These are phyloP conservation scores for Collariella sp. DNA, from an alignment of 495 filamentous ascomycete species.

Conservation along the genomic window DNA sequence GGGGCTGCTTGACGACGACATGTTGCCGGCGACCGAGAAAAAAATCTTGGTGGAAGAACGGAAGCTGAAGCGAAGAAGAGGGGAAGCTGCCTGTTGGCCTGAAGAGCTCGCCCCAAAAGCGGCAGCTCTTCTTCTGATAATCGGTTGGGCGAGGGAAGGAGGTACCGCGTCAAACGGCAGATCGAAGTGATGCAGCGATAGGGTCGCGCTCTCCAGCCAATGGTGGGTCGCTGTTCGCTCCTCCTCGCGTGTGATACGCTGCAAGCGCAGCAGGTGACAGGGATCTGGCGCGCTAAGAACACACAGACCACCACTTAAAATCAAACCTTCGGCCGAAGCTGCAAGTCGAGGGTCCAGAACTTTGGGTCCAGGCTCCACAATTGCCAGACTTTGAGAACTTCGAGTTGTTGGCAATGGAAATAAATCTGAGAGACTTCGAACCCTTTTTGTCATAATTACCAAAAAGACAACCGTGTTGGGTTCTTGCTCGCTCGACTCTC, in stretches of 20 bases:
- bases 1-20: constrained; percentile 17
- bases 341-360: not conserved
- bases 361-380: not conserved
- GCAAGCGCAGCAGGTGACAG: no score
- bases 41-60: not conserved
- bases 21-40: constrained; percentile 12
- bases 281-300: not conserved
- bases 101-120: constrained; percentile 1
- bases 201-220: not conserved
- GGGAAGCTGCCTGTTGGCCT: constrained; percentile 1
- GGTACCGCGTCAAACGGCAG: not conserved
- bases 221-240: not conserved
- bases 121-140: constrained; percentile 1
- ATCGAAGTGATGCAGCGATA: not conserved
- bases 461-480: no score
- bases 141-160: not conserved
- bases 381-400: no score
- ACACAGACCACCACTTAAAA: constrained; percentile 4
- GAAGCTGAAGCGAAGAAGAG: not conserved
- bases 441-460: no score
- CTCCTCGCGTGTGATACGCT: not conserved
- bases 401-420: not conserved
- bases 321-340: not conserved
- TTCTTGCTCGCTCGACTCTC: no score
- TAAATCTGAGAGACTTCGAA: no score